Evolutionary conservation across 2,329 filamentous ascomycete genomes (phyloP), one percentile per base, ranked within the genome.

Genomic region (Stachybotrys chartarum): DNA sequence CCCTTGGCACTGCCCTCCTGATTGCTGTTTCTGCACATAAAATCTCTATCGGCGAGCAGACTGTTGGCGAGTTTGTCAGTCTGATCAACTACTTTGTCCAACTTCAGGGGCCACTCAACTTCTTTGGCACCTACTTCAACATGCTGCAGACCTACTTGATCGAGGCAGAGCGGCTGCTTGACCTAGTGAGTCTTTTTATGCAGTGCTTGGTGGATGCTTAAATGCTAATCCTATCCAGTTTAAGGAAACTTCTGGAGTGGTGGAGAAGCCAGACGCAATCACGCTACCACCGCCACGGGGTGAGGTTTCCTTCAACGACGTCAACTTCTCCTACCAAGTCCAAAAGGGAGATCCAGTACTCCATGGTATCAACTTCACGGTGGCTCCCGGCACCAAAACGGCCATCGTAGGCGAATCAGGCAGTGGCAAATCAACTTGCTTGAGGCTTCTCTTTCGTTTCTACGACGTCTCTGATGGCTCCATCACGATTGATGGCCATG

Each of bases 11-110:
- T 5, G 77, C 83, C 16, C 67, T 84, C n/a, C 78, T 82, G 1
- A 83, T 83, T 57, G 81, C 78, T 58, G 78, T 86, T 32, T 82
- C 81, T 3, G 82, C 82, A 1, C 85, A 83, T 64, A 82, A 85
- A 63, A 82, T 86, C 50, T 81, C 81, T 0, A 76, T 74, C 6
- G 77, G 77, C 10, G 68, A 79, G 57, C 75, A 78, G 56, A 72
- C 71, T 3, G 80, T 84, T 16, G 78, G 81, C 56, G 75, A 79
- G 52, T 86, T 86, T 56, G 80, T 83, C 18, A 72, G 72, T 30
- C 64, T 84, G 14, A 73, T 84, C 55, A 78, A 78, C 24, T 84
- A 84, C 65, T 81, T 84, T 70, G 76, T 78, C n/a, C 81, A 84
- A 62, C 72, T 85, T 5, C 81, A 84, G 58, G 79, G 76, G 6